Conservation (phyloP, 768 basidiomycete genomes). For the Rhizopogon rudus region DNA sequence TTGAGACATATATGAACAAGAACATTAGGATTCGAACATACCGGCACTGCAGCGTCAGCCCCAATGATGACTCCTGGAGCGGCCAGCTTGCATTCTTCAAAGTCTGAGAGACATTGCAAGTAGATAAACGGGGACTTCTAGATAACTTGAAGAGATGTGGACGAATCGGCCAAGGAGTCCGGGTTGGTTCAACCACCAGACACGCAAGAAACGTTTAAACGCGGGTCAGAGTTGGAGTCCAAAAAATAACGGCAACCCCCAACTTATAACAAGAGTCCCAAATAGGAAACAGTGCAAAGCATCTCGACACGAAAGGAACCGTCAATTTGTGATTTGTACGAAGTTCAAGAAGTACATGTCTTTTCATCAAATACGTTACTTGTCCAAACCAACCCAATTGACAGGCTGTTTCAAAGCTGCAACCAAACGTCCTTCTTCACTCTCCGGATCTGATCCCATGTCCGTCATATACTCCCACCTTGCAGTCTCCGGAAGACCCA, state of each 20-base stretch:
- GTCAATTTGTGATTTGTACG: no score
- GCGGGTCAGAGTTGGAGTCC: neutral
- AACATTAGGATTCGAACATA: no score
- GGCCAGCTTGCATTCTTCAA: neutral
- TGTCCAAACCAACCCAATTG: constrained; percentile 44
- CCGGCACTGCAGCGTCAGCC: no score
- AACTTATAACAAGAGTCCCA: neutral
- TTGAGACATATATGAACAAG: no score
- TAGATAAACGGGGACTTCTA: neutral
- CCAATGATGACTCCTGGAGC: no score
- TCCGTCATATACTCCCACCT: constrained; percentile 89
- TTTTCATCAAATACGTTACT: no score
- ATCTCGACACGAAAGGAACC: no score
- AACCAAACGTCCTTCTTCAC: constrained; percentile 64
- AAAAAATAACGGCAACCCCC: neutral
- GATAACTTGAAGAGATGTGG: neutral
- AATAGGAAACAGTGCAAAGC: neutral
- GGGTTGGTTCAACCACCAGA: neutral
- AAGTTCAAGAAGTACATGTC: no score
- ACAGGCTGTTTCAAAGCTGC: constrained; percentile 55
- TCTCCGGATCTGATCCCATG: constrained; percentile 55
- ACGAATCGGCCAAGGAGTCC: neutral
- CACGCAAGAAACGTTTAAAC: neutral
- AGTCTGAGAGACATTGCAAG: neutral
- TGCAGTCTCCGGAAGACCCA: constrained; percentile 84